Evolutionary conservation across 1,139 yeast genomes (phyloP).

Genomic region (Geotrichum citri-aurantii): DNA sequence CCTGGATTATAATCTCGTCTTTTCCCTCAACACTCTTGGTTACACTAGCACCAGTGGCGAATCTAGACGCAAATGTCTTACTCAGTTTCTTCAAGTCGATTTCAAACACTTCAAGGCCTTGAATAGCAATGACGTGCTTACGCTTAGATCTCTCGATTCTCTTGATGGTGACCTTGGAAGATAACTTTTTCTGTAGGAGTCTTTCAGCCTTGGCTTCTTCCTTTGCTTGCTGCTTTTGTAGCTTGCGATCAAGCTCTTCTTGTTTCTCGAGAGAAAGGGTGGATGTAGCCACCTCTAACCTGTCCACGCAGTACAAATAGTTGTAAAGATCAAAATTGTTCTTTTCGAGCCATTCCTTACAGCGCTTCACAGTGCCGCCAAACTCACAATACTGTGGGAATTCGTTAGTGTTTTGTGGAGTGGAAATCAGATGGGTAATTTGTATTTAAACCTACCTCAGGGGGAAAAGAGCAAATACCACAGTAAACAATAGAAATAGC

Average conservation of each 20-base stretch:
- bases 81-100: conserved; percentile 87
- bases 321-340: conserved; percentile 53
- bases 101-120: conserved; percentile 81
- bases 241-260: conserved; percentile 72
- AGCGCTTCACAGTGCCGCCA: conserved; percentile 72
- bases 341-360: conserved; percentile 75
- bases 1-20: conserved; percentile 89
- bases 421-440: conserved; percentile 15
- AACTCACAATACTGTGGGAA: conserved; percentile 69
- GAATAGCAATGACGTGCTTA: conserved; percentile 79
- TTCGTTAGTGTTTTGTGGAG: conserved; percentile 9
- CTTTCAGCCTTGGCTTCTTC: conserved; percentile 87
- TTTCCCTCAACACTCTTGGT: conserved; percentile 86
- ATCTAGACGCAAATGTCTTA: conserved; percentile 86
- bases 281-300: conserved; percentile 47
- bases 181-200: conserved; percentile 69
- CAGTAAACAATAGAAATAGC: conserved; percentile 50
- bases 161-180: conserved; percentile 75
- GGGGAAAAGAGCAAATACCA: conserved; percentile 80
- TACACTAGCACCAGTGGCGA: conserved; percentile 97
- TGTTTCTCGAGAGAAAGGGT: conserved; percentile 68
- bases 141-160: conserved; percentile 88
- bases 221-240: conserved; percentile 79
- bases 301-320: conserved; percentile 51
- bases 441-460: conserved; percentile 43